Percentiles rank a stretch among this genome's conserved stretches.
phyloP scores from a whole-genome alignment of 2,329 filamentous ascomycete species.

The Geosmithia morbida region DNA sequence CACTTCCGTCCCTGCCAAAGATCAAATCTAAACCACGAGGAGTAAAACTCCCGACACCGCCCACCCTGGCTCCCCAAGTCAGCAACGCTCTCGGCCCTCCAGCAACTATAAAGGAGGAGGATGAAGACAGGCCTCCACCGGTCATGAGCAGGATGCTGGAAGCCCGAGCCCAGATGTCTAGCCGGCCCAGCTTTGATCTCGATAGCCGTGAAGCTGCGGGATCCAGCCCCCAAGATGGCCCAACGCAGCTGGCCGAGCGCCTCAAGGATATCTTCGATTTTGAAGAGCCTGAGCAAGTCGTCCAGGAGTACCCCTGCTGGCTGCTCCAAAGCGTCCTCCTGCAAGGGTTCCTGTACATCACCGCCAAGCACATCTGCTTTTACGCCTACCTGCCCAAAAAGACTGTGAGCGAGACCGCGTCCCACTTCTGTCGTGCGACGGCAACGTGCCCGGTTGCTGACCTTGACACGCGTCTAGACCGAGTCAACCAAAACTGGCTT shows the following conservation, averaged over 20 bases:
- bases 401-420: slow-evolving; percentile 37
- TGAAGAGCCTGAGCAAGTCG: slow-evolving; percentile 66
- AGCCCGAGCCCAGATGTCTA: slow-evolving; percentile 49
- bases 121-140: slow-evolving; percentile 39
- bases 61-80: slow-evolving; percentile 18
- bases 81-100: slow-evolving; percentile 10
- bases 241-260: slow-evolving; percentile 50
- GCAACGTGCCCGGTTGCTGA: no score
- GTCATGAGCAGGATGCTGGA: slow-evolving; percentile 69
- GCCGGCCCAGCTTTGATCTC: slow-evolving; percentile 42
- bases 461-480: slow-evolving; percentile 29
- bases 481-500: slow-evolving; percentile 75
- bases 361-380: slow-evolving; percentile 84
- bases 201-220: slow-evolving; percentile 28
- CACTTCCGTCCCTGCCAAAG: slow-evolving; percentile 44
- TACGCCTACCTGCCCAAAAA: slow-evolving; percentile 96
- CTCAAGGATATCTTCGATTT: slow-evolving; percentile 81
- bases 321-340: slow-evolving; percentile 80
- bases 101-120: slow-evolving; percentile 12
- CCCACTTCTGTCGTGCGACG: not conserved
- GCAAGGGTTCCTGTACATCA: slow-evolving; percentile 94
- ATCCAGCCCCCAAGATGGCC: slow-evolving; percentile 19
- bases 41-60: slow-evolving; percentile 19
- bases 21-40: slow-evolving; percentile 23
- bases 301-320: slow-evolving; percentile 90